phyloP scores from a whole-genome alignment of 768 basidiomycete genomes.

The Serendipita sp. region DNA sequence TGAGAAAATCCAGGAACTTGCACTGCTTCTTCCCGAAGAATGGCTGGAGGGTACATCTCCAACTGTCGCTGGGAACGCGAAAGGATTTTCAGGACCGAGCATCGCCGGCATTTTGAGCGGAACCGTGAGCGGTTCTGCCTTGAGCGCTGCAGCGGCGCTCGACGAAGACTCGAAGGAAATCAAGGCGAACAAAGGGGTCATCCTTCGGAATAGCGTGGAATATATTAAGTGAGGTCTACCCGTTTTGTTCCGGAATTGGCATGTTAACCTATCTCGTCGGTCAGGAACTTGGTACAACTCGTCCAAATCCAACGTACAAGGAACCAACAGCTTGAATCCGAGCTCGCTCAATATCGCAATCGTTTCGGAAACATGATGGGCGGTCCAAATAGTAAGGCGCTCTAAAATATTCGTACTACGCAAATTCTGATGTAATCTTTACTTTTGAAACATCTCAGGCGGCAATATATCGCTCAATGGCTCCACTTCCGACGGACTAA shows the following conservation, averaged over 20 bases:
- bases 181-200: constrained; percentile 93
- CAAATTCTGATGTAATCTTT: neutral
- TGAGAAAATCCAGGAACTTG: constrained; percentile 83
- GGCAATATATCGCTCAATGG: neutral
- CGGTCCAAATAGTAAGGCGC: neutral
- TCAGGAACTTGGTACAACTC: neutral
- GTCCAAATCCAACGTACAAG: neutral
- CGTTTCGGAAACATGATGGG: neutral
- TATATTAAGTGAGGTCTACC: constrained; percentile 27
- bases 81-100: neutral
- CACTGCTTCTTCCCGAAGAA: constrained; percentile 75
- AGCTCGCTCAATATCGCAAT: constrained; percentile 1
- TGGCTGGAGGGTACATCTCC: constrained; percentile 36
- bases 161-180: constrained; percentile 22
- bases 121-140: constrained; percentile 2
- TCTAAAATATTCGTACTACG: neutral
- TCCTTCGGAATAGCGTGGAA: constrained; percentile 66
- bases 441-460: neutral
- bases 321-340: constrained; percentile 1
- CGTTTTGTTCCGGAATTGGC: neutral
- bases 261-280: neutral
- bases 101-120: constrained; percentile 7
- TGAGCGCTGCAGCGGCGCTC: neutral
- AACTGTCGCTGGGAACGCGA: neutral
- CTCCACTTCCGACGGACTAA: neutral